Percentiles rank a stretch among this genome's conserved stretches.
Conservation (phyloP, 352 stramenopile genomes). For the Globisporangium ultimum region DNA sequence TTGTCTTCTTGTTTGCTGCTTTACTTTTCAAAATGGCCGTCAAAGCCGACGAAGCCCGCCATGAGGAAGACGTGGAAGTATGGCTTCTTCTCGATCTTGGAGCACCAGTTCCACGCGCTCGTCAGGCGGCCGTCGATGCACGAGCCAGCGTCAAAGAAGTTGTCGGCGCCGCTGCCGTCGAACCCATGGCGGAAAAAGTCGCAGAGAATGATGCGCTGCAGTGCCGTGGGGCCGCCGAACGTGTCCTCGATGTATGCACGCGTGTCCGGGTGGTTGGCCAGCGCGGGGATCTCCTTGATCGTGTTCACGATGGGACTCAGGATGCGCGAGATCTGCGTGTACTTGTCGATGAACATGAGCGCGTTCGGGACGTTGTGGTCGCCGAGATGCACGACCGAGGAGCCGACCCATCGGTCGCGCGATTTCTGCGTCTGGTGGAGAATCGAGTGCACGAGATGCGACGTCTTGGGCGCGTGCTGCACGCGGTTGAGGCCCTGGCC, state of each 20-base stretch:
- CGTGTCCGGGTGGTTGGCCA: constrained; percentile 41
- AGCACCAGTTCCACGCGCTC: constrained; percentile 93
- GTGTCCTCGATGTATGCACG: constrained; percentile 67
- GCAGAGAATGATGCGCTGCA: constrained; percentile 80
- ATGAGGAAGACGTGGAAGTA: constrained; percentile 93
- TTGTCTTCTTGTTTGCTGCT: not conserved
- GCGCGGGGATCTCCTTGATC: constrained; percentile 39
- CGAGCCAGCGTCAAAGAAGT: constrained; percentile 73
- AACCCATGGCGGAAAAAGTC: constrained; percentile 95
- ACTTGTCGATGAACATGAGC: constrained; percentile 96
- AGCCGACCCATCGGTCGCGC: constrained; percentile 73
- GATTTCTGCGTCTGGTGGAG: constrained; percentile 44
- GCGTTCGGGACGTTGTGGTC: constrained; percentile 96
- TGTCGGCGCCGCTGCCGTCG: constrained; percentile 90
- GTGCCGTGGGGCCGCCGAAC: constrained; percentile 59
- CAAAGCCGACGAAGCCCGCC: constrained; percentile 90
- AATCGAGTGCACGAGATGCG: constrained; percentile 46
- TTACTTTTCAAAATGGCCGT: constrained; percentile 90
- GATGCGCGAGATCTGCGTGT: constrained; percentile 86
- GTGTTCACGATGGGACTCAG: constrained; percentile 62
- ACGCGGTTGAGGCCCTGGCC: constrained; percentile 68
- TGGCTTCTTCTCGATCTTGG: constrained; percentile 86
- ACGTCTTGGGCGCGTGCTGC: constrained; percentile 58
- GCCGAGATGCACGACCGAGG: constrained; percentile 90
- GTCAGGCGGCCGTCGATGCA: constrained; percentile 93